Conservation (phyloP, 257 asterid species). For the Rehmannia glutinosa region DNA sequence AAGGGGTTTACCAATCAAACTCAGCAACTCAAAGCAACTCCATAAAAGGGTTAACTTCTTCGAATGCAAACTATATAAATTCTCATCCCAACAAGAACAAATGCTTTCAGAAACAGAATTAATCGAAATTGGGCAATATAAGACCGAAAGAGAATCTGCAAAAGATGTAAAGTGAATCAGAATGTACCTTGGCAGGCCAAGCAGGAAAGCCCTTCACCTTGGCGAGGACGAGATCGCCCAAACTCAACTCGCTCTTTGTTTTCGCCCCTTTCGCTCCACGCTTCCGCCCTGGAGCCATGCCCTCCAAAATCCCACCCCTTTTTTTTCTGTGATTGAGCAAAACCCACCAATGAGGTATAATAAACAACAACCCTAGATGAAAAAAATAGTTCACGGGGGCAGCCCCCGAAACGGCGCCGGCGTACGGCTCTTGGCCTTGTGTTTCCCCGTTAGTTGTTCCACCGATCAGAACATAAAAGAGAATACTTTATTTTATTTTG, state of each 20-base stretch:
- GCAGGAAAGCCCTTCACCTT: slow-evolving; percentile 95
- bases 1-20: slow-evolving; percentile 11
- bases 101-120: neutral
- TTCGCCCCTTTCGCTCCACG: slow-evolving; percentile 63
- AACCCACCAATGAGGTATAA: slow-evolving; percentile 5
- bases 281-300: slow-evolving; percentile 76
- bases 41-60: slow-evolving; percentile 15
- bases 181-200: slow-evolving; percentile 94
- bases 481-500: neutral
- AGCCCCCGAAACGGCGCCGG: slow-evolving; percentile 13
- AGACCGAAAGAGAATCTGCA: neutral
- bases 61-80: slow-evolving; percentile 11
- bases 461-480: slow-evolving; percentile 23
- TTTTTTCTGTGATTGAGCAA: slow-evolving; percentile 6
- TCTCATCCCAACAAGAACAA: neutral
- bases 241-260: slow-evolving; percentile 49
- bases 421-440: slow-evolving; percentile 15
- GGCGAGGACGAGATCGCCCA: slow-evolving; percentile 96
- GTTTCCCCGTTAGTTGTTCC: slow-evolving; percentile 13
- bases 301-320: slow-evolving; percentile 10
- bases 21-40: slow-evolving; percentile 18
- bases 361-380: slow-evolving; percentile 11
- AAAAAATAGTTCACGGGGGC: neutral
- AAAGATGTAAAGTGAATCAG: slow-evolving; percentile 1
- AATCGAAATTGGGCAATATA: slow-evolving; percentile 12